Evolutionary conservation across 441 rosid genomes (phyloP), one percentile per base, ranked within the genome.

Genomic region (Gossypium gossypioides): DNA sequence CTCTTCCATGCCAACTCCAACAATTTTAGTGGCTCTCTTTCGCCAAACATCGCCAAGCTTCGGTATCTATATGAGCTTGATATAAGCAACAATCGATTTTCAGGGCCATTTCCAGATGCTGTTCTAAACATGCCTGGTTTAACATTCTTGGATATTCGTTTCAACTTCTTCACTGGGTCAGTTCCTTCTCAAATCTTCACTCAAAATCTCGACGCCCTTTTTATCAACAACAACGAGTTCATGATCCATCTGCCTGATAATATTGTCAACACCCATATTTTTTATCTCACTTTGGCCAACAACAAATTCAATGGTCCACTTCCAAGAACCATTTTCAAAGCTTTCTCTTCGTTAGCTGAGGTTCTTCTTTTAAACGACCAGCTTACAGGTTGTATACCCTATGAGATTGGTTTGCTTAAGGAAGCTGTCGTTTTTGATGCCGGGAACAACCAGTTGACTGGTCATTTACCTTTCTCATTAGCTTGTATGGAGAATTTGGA

Each of bases 1-100:
- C 82, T 93, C 48, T 91, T 91, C 78, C 97, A 93, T 44, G 98
- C 93, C 15, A 93, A 93, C 75, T 91, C 97, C 68, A 93, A 93
- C 83, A 79, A 76, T 72, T 93, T 93, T 54, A 57, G 81, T 0
- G 98, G 97, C 37, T 51, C 82, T 0, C 50, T 89, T 59, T 86
- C 96, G 1, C 70, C 93, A 0, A 80, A 77, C 37, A 84, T 93
- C 44, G 78, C 87, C 54, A 81, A 84, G 68, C 94, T 93, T 65
- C 83, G 73, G 16, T 91, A 88, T 68, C 90, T 93, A 56, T 93
- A 89, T 74, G 94, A 91, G 82, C 82, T 93, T 19, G 98, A 93
- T 79, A 81, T 88, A 40, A 93, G 97, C 68, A 91, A 89, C 85
- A 93, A 93, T 77, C 77, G 48, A 21, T 85, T 91, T 75, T 79